phyloP scores from a whole-genome alignment of 2,329 filamentous ascomycete genomes.

The Penicillium sp. region DNA sequence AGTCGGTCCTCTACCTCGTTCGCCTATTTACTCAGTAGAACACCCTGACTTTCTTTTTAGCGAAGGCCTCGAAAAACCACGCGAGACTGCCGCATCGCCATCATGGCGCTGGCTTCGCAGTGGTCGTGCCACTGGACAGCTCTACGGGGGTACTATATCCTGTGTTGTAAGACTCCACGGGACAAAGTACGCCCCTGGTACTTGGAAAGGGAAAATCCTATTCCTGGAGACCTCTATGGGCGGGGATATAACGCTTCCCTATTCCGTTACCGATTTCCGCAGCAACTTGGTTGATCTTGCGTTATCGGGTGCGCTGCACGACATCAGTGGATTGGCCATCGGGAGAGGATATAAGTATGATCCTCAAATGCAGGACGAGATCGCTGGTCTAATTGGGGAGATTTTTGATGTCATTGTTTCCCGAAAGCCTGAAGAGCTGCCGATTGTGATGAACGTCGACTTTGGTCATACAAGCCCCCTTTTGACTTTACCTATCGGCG shows the following conservation, averaged over 20 bases:
- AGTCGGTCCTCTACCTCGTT: too few species aligned
- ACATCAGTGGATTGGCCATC: slow-evolving; percentile 43
- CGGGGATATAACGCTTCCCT: slow-evolving; percentile 7
- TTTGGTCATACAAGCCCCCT: slow-evolving; percentile 47
- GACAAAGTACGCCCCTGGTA: too few species aligned
- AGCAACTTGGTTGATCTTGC: slow-evolving; percentile 39
- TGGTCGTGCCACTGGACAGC: slow-evolving; percentile 31
- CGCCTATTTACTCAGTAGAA: too few species aligned
- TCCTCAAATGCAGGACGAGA: slow-evolving; percentile 26
- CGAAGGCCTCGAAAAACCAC: neutral
- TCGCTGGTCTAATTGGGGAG: slow-evolving; percentile 7
- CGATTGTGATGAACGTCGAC: slow-evolving; percentile 46
- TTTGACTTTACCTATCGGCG: slow-evolving; percentile 38
- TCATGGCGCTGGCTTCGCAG: neutral
- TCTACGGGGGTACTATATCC: slow-evolving; percentile 37
- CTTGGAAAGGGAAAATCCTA: neutral
- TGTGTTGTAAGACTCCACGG: too few species aligned
- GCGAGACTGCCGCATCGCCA: neutral
- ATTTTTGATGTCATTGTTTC: neutral
- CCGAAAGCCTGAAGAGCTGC: slow-evolving; percentile 14
- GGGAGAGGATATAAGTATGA: slow-evolving; percentile 47
- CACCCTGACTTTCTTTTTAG: too few species aligned
- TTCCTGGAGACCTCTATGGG: slow-evolving; percentile 44
- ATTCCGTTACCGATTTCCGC: slow-evolving; percentile 16
- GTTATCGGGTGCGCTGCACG: slow-evolving; percentile 44